phyloP scores from a whole-genome alignment of 495 filamentous ascomycete species.

The Thozetella sp. region DNA sequence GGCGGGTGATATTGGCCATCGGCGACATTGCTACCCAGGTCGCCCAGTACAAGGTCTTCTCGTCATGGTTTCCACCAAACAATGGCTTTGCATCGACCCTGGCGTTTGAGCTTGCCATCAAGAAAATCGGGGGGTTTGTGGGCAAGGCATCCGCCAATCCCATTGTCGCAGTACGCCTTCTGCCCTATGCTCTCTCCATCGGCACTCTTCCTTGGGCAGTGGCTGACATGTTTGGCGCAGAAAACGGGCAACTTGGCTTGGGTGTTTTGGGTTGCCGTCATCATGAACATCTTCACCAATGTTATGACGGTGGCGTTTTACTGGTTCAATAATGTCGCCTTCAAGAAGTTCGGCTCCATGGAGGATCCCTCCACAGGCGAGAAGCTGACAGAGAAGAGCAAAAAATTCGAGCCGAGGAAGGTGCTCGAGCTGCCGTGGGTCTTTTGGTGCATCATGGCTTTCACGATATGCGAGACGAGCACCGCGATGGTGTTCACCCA shows the following conservation, averaged over 20 bases:
- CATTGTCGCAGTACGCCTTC: conserved; percentile 13
- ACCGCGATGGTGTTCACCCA: conserved; percentile 37
- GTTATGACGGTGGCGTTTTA: conserved; percentile 37
- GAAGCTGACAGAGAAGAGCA: conserved; percentile 43
- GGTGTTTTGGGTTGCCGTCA: conserved; percentile 46
- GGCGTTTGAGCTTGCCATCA: conserved; percentile 41
- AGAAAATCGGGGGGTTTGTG: conserved; percentile 32
- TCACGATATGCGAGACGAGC: conserved; percentile 47
- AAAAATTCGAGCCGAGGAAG: conserved; percentile 43
- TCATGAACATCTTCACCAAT: conserved; percentile 52
- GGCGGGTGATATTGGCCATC: conserved; percentile 38
- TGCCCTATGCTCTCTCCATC: neutral
- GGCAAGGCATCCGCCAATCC: conserved; percentile 39
- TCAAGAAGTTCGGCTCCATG: conserved; percentile 26
- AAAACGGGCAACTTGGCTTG: conserved; percentile 47
- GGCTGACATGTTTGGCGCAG: conserved; percentile 18
- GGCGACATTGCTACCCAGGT: conserved; percentile 49
- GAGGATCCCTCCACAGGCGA: conserved; percentile 41
- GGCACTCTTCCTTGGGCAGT: neutral
- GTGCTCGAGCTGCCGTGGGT: conserved; percentile 44
- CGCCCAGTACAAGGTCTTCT: conserved; percentile 52
- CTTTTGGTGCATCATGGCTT: conserved; percentile 40
- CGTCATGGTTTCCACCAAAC: conserved; percentile 47
- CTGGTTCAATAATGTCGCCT: conserved; percentile 40
- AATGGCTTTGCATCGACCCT: conserved; percentile 22